Percentiles rank a stretch among this genome's conserved stretches.
These are phyloP conservation scores for Phialophora verrucosa DNA, from an alignment of 2,329 filamentous ascomycete species.

Conservation along the genomic window DNA sequence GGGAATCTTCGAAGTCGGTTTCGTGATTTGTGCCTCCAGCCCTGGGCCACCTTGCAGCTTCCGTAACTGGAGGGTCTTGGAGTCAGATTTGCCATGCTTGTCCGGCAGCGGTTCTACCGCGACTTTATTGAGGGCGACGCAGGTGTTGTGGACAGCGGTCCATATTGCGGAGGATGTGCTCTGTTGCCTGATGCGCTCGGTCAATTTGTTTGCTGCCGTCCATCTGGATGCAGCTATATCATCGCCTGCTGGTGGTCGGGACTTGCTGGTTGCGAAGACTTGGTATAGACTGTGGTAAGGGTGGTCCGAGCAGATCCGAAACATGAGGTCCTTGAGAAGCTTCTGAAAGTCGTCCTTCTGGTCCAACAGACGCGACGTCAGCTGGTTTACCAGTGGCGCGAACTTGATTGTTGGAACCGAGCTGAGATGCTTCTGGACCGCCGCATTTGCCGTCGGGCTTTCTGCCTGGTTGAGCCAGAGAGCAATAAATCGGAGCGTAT, in stretches of 20 bases:
- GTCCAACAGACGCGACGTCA: conserved; percentile 87
- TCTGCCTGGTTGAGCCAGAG: conserved; percentile 89
- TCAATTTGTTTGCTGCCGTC: conserved; percentile 72
- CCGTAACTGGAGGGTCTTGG: conserved; percentile 64
- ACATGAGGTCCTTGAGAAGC: conserved; percentile 74
- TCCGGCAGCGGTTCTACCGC: conserved; percentile 58
- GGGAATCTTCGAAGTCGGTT: conserved; percentile 71
- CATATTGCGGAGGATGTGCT: conserved; percentile 64
- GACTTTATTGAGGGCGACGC: conserved; percentile 65
- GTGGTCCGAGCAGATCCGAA: conserved; percentile 86
- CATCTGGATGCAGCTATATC: conserved; percentile 75
- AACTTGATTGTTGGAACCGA: conserved; percentile 90
- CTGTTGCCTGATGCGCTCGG: conserved; percentile 63
- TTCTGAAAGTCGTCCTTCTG: conserved; percentile 74
- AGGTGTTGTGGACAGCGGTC: conserved; percentile 74
- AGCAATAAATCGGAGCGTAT: conserved; percentile 88
- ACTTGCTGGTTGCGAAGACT: conserved; percentile 81
- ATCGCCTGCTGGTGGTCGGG: conserved; percentile 68
- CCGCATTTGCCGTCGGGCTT: conserved; percentile 76
- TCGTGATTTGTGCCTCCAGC: conserved; percentile 64
- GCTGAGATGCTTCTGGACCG: conserved; percentile 71
- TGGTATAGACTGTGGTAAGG: conserved; percentile 98
- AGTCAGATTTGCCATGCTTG: conserved; percentile 69
- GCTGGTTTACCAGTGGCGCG: conserved; percentile 89
- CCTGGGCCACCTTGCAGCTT: conserved; percentile 67